A percentile compares a stretch with the other conserved stretches of the same genome.
phyloP scores from a whole-genome alignment of 345 rosid genomes.

The Erucastrum elatum region DNA sequence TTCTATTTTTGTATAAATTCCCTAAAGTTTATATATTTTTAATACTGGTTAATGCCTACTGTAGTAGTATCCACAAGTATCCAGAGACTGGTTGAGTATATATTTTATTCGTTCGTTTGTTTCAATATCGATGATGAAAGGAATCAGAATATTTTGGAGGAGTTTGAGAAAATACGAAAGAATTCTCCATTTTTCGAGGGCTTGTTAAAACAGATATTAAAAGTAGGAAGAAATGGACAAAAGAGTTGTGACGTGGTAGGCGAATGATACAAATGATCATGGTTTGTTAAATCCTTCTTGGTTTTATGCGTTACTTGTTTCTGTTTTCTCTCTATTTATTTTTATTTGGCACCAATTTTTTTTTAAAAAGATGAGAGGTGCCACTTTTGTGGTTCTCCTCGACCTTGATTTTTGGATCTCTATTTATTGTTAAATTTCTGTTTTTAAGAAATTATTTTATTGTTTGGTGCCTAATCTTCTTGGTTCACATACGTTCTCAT shows the following conservation, averaged over 20 bases:
- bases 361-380: conserved; percentile 23
- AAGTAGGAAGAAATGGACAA: conserved; percentile 36
- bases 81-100: conserved; percentile 11
- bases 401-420: conserved; percentile 13
- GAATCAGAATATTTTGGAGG: background rate
- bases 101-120: background rate
- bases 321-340: background rate
- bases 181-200: conserved; percentile 32
- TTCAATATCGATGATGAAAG: conserved; percentile 23
- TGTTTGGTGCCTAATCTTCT: conserved; percentile 17
- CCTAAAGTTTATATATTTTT: background rate
- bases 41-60: background rate
- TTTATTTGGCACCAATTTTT: background rate
- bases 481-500: conserved; percentile 26
- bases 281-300: conserved; percentile 40
- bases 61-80: background rate
- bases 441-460: background rate
- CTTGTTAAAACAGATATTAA: conserved; percentile 30
- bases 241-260: conserved; percentile 34
- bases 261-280: conserved; percentile 38
- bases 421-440: background rate
- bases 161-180: conserved; percentile 12
- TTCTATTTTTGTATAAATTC: background rate
- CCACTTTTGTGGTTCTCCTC: conserved; percentile 44
- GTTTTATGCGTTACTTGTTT: conserved; percentile 19